These are phyloP conservation scores for Aspergillus neoniger DNA, from an alignment of 2,329 filamentous ascomycete species.

Conservation along the genomic window DNA sequence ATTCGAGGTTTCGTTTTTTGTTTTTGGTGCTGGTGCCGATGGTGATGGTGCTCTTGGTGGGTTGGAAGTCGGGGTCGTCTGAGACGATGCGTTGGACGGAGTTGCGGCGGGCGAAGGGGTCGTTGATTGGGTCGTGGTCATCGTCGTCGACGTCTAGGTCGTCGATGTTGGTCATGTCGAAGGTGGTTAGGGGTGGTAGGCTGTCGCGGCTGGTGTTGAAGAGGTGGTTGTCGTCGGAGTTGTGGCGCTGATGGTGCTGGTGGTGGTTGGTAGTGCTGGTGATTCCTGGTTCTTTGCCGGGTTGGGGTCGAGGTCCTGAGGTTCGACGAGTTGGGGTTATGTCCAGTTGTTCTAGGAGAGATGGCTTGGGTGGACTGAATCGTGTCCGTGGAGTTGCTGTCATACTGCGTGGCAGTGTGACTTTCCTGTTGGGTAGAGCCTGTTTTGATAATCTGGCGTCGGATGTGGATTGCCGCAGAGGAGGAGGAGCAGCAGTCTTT, in stretches of 20 bases:
- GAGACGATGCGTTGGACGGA: conserved; percentile 30
- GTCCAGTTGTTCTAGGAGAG: conserved; percentile 41
- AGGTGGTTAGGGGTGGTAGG: conserved; percentile 30
- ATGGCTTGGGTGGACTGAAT: conserved; percentile 45
- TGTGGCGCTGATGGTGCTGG: conserved; percentile 19
- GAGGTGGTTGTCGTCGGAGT: conserved; percentile 26
- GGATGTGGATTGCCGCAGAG: conserved; percentile 15
- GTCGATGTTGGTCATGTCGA: conserved; percentile 37
- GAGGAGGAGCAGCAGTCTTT: conserved; percentile 6
- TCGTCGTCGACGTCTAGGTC: conserved; percentile 36
- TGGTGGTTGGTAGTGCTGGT: conserved; percentile 12
- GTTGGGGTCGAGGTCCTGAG: conserved; percentile 33
- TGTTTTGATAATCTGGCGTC: conserved; percentile 28
- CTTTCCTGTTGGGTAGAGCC: conserved; percentile 29
- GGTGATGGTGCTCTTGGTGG: background rate
- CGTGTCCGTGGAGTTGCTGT: conserved; percentile 40
- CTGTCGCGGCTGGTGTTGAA: conserved; percentile 29
- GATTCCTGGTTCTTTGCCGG: conserved; percentile 13
- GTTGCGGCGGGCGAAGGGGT: conserved; percentile 34
- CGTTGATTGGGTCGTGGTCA: conserved; percentile 33
- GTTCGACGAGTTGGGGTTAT: conserved; percentile 38
- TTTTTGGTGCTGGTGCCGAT: background rate
- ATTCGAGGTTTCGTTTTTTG: conserved; percentile 38
- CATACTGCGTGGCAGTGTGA: conserved; percentile 37
- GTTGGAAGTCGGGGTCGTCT: conserved; percentile 26